Conservation (phyloP, 176 grass and related monocot genomes). For the Phyllostachys edulis region DNA sequence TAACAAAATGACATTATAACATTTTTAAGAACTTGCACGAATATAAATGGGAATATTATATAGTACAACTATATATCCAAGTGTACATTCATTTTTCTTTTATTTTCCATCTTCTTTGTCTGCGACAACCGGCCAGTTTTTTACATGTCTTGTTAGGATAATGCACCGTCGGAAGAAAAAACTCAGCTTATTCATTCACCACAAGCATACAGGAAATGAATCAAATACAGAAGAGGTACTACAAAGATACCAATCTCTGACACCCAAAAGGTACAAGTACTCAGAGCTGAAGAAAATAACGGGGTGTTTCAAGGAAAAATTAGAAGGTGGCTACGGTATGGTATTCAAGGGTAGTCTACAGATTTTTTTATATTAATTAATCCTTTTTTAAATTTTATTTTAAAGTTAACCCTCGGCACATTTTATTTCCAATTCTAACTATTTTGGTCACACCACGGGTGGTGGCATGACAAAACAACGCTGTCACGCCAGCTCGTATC, state of each 20-base stretch:
- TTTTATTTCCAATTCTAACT: no score
- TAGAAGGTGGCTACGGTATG: constrained; percentile 57
- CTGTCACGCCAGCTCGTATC: no score
- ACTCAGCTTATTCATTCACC: background rate
- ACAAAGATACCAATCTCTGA: constrained; percentile 31
- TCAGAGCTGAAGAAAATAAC: constrained; percentile 58
- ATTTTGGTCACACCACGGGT: no score
- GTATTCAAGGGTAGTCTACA: constrained; percentile 41
- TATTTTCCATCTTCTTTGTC: constrained; percentile 4
- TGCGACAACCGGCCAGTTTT: background rate
- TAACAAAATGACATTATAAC: background rate
- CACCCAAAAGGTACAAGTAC: constrained; percentile 50
- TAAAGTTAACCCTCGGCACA: no score
- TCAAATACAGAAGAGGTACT: constrained; percentile 43
- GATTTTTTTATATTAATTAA: no score
- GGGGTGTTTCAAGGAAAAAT: constrained; percentile 38
- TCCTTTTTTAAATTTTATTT: no score
- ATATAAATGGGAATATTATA: background rate
- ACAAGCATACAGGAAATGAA: background rate
- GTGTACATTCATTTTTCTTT: background rate
- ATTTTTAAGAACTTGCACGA: background rate
- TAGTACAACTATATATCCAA: background rate
- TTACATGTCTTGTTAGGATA: constrained; percentile 25
- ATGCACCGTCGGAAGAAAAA: background rate
- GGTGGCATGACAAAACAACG: no score